Conservation (phyloP, 805 yeast species). For the Ogataea dorogensis region DNA sequence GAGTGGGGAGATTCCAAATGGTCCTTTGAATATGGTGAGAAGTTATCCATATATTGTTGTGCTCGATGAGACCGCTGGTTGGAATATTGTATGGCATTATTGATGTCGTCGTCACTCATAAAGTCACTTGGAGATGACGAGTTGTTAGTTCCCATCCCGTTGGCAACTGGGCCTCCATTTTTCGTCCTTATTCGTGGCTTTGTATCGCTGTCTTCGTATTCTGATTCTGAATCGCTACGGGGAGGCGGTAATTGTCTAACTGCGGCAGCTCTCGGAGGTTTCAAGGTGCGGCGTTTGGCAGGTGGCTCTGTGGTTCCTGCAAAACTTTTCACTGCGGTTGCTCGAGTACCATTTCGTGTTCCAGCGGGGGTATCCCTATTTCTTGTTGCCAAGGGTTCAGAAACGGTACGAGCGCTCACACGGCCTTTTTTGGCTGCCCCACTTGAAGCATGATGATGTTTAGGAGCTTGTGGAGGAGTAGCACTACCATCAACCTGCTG, state of each 20-base stretch:
- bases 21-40: constrained; percentile 8
- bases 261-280: constrained; percentile 8
- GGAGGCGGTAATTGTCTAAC: constrained; percentile 1
- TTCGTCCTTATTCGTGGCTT: constrained; percentile 1
- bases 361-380: constrained; percentile 7
- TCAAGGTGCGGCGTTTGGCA: constrained; percentile 7
- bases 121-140: constrained; percentile 54
- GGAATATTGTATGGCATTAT: constrained; percentile 35
- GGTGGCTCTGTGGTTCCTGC: constrained; percentile 7
- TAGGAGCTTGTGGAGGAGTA: constrained; percentile 60
- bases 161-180: not conserved
- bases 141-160: constrained; percentile 16
- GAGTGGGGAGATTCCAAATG: constrained; percentile 10
- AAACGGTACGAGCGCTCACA: constrained; percentile 18
- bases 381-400: constrained; percentile 12
- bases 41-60: constrained; percentile 4
- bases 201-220: constrained; percentile 11
- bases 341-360: constrained; percentile 2
- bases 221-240: constrained; percentile 9
- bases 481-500: constrained; percentile 47
- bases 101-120: constrained; percentile 52
- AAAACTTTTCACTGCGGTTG: constrained; percentile 2
- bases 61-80: constrained; percentile 3
- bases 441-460: constrained; percentile 64
- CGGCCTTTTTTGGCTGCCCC: constrained; percentile 35